phyloP scores from a whole-genome alignment of 306 rosid species.

The Prunus persica region DNA sequence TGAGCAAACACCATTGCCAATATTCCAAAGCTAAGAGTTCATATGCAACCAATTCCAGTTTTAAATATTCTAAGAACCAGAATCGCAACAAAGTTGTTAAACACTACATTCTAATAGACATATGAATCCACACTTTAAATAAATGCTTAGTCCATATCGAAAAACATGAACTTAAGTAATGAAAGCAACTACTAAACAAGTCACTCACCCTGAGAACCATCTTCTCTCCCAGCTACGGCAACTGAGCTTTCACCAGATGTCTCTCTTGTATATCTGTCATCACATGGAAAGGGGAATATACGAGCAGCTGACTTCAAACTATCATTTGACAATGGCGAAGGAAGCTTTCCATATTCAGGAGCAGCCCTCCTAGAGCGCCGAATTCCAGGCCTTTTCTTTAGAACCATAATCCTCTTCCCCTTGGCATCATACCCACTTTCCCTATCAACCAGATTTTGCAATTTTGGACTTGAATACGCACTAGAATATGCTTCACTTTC shows the following conservation, averaged over 20 bases:
- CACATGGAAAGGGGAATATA: constrained; percentile 11
- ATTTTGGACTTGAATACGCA: constrained; percentile 38
- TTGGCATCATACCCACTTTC: constrained; percentile 51
- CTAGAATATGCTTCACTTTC: constrained; percentile 52
- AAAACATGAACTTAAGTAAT: neutral
- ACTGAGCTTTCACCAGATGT: constrained; percentile 25
- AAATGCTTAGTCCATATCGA: neutral
- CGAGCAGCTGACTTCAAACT: constrained; percentile 9
- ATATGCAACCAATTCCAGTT: constrained; percentile 1
- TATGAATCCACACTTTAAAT: neutral
- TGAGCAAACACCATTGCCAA: neutral
- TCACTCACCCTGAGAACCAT: constrained; percentile 29
- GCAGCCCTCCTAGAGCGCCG: constrained; percentile 49
- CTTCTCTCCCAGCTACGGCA: constrained; percentile 18
- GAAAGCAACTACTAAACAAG: neutral
- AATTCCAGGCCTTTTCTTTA: constrained; percentile 56
- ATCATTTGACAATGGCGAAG: constrained; percentile 21
- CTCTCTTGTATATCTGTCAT: constrained; percentile 13
- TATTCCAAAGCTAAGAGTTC: constrained; percentile 9
- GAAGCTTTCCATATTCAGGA: constrained; percentile 38
- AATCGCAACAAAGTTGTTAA: neutral
- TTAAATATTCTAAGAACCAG: neutral
- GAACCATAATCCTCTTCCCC: constrained; percentile 52
- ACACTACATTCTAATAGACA: neutral
- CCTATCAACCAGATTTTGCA: constrained; percentile 41